phyloP scores from a whole-genome alignment of 176 grass and related monocot species.

The Ensete glaucum region DNA sequence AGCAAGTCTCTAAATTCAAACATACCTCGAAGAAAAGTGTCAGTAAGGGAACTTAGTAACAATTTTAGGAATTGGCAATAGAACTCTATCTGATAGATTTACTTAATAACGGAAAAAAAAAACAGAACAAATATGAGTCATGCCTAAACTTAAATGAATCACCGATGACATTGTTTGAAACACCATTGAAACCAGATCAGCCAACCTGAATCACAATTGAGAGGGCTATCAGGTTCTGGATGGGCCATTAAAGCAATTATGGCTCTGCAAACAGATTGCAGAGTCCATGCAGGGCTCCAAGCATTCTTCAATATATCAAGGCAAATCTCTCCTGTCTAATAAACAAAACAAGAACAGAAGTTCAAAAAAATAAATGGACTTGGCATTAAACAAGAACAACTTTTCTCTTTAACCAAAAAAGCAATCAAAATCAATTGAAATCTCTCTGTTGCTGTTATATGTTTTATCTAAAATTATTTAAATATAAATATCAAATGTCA shows the following conservation, averaged over 20 bases:
- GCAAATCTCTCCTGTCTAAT: slow-evolving; percentile 94
- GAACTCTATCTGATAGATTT: too few species aligned
- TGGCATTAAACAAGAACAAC: not conserved
- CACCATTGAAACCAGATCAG: not conserved
- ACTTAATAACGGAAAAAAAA: too few species aligned
- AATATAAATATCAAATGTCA: too few species aligned
- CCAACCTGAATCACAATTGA: slow-evolving; percentile 97
- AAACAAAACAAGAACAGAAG: not conserved
- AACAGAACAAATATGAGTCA: too few species aligned
- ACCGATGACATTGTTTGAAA: too few species aligned
- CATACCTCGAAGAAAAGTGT: not conserved
- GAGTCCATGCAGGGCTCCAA: slow-evolving; percentile 97
- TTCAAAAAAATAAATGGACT: not conserved
- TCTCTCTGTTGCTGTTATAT: too few species aligned
- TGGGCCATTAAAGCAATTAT: slow-evolving; percentile 98
- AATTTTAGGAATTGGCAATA: too few species aligned
- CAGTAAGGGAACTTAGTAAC: not conserved
- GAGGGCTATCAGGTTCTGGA: slow-evolving; percentile 92
- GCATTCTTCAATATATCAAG: slow-evolving; percentile 99
- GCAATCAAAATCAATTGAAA: too few species aligned
- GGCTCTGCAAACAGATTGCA: slow-evolving; percentile 96
- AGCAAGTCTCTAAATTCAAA: too few species aligned
- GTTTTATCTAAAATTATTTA: too few species aligned
- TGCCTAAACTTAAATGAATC: too few species aligned
- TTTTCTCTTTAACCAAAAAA: too few species aligned